These are phyloP conservation scores for Taphrina wiesneri DNA, from an alignment of 1,139 yeast genomes.

Conservation along the genomic window DNA sequence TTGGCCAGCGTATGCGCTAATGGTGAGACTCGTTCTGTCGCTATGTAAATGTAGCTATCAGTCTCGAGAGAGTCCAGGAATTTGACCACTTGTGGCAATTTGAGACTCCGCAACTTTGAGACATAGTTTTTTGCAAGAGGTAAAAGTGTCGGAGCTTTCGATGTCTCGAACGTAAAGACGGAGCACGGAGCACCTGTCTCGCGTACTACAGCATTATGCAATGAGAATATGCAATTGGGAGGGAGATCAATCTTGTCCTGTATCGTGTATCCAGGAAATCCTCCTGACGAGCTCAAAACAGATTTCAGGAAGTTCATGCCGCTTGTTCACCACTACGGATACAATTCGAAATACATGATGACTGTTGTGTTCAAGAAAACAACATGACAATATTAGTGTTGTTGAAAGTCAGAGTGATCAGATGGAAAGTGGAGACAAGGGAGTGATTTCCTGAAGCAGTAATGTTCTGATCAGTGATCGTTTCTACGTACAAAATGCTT, in stretches of 20 bases:
- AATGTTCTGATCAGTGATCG: neutral
- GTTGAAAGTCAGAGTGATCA: neutral
- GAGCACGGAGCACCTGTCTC: conserved; percentile 52
- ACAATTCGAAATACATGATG: no score
- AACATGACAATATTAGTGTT: neutral
- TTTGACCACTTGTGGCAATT: conserved; percentile 74
- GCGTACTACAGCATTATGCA: conserved; percentile 42
- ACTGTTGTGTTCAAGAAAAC: neutral
- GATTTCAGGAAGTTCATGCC: conserved; percentile 41
- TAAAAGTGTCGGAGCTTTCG: conserved; percentile 48
- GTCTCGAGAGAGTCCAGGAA: conserved; percentile 68
- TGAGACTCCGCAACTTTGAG: conserved; percentile 64
- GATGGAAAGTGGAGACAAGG: neutral
- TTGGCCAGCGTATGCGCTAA: conserved; percentile 46
- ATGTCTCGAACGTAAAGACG: conserved; percentile 63
- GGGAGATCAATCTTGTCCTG: conserved; percentile 39
- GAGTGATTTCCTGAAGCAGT: neutral
- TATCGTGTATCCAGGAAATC: conserved; percentile 36
- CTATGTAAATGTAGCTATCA: conserved; percentile 61
- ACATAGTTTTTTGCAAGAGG: conserved; percentile 65
- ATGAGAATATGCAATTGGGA: conserved; percentile 39
- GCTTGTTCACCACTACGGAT: neutral
- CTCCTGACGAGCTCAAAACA: conserved; percentile 39
- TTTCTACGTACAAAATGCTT: no score
- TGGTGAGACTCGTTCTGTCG: conserved; percentile 78